Evolutionary conservation across 2,329 filamentous ascomycete species (phyloP).

Genomic region (Trichoderma sp.): DNA sequence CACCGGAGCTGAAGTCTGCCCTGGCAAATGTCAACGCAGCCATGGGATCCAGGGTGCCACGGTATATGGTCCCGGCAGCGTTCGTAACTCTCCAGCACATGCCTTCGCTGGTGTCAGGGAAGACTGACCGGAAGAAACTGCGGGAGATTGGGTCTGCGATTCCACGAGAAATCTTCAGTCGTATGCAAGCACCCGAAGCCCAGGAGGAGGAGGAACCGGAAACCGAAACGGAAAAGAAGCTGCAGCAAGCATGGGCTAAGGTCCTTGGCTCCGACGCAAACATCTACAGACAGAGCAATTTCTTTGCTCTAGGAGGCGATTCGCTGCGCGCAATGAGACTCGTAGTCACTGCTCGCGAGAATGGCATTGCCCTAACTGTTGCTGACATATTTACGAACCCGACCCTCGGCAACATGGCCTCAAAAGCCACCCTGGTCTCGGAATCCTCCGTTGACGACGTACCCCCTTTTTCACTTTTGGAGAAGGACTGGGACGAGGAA

Average conservation of each 20-base stretch:
- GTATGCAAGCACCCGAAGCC: constrained; percentile 32
- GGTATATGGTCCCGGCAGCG: constrained; percentile 53
- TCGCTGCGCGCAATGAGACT: constrained; percentile 57
- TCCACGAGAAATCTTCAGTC: constrained; percentile 45
- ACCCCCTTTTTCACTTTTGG: constrained; percentile 46
- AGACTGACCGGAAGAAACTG: constrained; percentile 54
- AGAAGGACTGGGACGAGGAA: constrained; percentile 40
- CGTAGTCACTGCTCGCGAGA: constrained; percentile 47
- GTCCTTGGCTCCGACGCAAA: constrained; percentile 43
- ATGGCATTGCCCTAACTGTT: constrained; percentile 47
- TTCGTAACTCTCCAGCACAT: constrained; percentile 51
- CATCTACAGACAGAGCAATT: constrained; percentile 46
- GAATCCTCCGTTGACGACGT: constrained; percentile 36
- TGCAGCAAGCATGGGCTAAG: constrained; percentile 44
- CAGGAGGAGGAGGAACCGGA: constrained; percentile 41
- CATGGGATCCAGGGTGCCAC: constrained; percentile 43
- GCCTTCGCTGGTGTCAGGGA: constrained; percentile 52
- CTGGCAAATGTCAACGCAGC: constrained; percentile 39
- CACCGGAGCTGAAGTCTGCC: constrained; percentile 39
- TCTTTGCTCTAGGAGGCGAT: constrained; percentile 54
- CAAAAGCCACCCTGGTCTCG: constrained; percentile 28
- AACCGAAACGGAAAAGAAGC: constrained; percentile 44
- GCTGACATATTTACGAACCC: constrained; percentile 51
- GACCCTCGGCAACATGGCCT: constrained; percentile 49
- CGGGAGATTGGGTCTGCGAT: constrained; percentile 49